Conservation (phyloP, 2,329 filamentous ascomycete genomes). For the Aspergillus amoenus region DNA sequence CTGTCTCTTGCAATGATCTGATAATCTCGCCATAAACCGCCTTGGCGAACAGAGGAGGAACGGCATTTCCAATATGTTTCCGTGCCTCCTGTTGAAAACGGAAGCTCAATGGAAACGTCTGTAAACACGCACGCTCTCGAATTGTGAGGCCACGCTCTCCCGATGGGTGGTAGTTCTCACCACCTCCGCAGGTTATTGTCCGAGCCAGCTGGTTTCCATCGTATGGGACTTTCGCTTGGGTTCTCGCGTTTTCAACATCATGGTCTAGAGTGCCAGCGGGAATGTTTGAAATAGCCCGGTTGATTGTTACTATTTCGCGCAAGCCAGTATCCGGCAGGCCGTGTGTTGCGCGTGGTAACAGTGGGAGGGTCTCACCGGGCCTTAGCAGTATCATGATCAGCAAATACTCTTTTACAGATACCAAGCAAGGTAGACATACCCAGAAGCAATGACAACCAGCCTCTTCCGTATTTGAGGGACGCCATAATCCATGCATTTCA, state of each 20-base stretch:
- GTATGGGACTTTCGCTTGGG: slow-evolving; percentile 38
- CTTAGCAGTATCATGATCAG: slow-evolving; percentile 35
- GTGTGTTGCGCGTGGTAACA: slow-evolving; percentile 65
- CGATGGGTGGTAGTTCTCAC: slow-evolving; percentile 63
- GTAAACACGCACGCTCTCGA: slow-evolving; percentile 67
- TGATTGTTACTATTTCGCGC: slow-evolving; percentile 41
- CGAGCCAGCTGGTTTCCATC: slow-evolving; percentile 51
- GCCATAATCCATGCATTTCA: slow-evolving; percentile 52
- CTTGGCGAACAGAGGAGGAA: slow-evolving; percentile 58
- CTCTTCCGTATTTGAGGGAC: slow-evolving; percentile 51
- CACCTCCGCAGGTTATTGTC: slow-evolving; percentile 63
- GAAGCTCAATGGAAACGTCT: slow-evolving; percentile 66
- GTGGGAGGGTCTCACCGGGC: slow-evolving; percentile 69
- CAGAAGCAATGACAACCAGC: slow-evolving; percentile 54
- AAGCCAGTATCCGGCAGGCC: slow-evolving; percentile 31
- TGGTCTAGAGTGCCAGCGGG: slow-evolving; percentile 44
- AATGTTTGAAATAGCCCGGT: slow-evolving; percentile 42
- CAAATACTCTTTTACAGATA: not conserved
- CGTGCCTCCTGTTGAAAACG: slow-evolving; percentile 51
- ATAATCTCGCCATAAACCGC: slow-evolving; percentile 40
- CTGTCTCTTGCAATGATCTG: slow-evolving; percentile 36
- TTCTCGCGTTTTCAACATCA: slow-evolving; percentile 30
- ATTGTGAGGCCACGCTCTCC: slow-evolving; percentile 64
- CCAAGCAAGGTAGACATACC: slow-evolving; percentile 37
- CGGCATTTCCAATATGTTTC: slow-evolving; percentile 76